Conservation (phyloP, 2,329 filamentous ascomycete genomes). For the Cordyceps cateniannulata region DNA sequence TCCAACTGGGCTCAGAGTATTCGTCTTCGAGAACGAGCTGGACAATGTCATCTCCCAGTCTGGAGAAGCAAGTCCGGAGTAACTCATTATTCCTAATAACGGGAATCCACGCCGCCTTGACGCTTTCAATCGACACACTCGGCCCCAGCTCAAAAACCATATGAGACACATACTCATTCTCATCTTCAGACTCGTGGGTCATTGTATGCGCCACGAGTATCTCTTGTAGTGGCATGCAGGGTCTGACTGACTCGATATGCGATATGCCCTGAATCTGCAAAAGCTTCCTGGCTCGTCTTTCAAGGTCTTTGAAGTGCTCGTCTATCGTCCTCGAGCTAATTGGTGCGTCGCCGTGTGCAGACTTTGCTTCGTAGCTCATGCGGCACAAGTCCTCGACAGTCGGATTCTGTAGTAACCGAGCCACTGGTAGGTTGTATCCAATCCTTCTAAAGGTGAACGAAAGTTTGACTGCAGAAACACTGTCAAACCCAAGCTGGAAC, state of each 20-base stretch:
- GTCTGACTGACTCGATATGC: constrained; percentile 13
- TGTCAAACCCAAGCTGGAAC: constrained; percentile 32
- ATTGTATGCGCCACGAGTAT: constrained; percentile 28
- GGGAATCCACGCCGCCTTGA: constrained; percentile 22
- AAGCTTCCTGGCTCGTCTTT: not conserved
- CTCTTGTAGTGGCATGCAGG: constrained; percentile 17
- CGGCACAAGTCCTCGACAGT: constrained; percentile 26
- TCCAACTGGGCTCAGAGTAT: not conserved
- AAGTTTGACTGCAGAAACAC: constrained; percentile 29
- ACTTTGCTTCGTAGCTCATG: not conserved
- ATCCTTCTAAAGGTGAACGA: constrained; percentile 26
- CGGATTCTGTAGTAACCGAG: constrained; percentile 28
- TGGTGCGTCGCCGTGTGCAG: not conserved
- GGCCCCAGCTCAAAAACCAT: constrained; percentile 22
- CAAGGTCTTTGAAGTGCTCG: not conserved
- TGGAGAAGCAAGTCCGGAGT: constrained; percentile 25
- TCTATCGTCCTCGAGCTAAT: not conserved
- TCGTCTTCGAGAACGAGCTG: constrained; percentile 24
- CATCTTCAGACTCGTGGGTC: constrained; percentile 18
- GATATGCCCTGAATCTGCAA: not conserved
- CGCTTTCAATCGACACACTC: constrained; percentile 14
- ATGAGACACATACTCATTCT: constrained; percentile 28
- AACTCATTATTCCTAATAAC: constrained; percentile 22
- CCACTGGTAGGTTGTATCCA: constrained; percentile 27
- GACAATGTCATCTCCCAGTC: constrained; percentile 23